Base-by-base conservation (phyloP, 306 rosid genomes). In the Herpetospermum pedunculosum region DNA sequence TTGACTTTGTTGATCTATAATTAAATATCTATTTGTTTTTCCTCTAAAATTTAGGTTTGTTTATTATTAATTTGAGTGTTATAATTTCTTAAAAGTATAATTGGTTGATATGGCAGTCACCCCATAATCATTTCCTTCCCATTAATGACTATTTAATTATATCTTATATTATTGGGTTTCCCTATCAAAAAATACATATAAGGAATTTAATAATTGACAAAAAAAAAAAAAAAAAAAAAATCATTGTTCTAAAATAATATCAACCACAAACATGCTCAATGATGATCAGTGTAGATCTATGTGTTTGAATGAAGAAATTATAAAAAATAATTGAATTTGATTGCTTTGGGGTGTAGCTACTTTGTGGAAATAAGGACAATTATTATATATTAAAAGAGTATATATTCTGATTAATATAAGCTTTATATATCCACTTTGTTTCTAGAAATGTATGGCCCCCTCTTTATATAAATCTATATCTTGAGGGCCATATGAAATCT, bases 361-460 rank as follows among this genome's bases (percentile, higher is more conserved):
- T 0, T 57, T 57, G 18, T 55, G 64, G 38, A 29, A 35, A 37
- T 34, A 34, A 63, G 25, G 14, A 60, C 6, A 25, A 23, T 26
- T 57, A 26, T 57, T 59, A 16, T n/a, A n/a, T n/a, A n/a, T n/a
- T n/a, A n/a, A n/a, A 15, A 29, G 19, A 43, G 23, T 59, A 59
- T 55, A n/a, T 43, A 10, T 52, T 59, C 4, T 57, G 30, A 64
- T 19, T 37, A 64, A 64, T 35, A 37, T 64, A 19, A 64, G 32
- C 28, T 64, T 64, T 64, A n/a, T n/a, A n/a, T n/a, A 64, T 64
- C 72, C 49, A 64, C 16, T 38, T 64, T 64, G 72, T 21, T 64
- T 40, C 30, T 64, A 37, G 32, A 64, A 59, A 13, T 40, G 18
- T 19, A 11, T 19, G 30, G 7, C 29, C n/a, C 35, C 18, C 13